Base-by-base conservation (phyloP, 176 grass and related monocot genomes). In the Eleusine indica region DNA sequence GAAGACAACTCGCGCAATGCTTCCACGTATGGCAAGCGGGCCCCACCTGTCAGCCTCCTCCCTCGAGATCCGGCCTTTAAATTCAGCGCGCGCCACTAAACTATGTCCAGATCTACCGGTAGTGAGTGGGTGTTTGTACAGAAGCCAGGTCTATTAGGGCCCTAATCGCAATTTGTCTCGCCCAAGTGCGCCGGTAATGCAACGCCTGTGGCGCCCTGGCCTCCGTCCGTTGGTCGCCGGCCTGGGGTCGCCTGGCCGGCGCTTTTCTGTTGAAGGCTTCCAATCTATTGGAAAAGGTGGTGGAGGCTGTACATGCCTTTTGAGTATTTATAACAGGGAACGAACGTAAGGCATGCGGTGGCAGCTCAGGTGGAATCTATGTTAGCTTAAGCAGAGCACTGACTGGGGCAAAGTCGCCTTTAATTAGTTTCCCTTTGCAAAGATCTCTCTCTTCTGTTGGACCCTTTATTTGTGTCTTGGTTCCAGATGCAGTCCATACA, bases 301-400 rank as follows among this genome's bases (percentile, higher is more conserved):
- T 57, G 65, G 71, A 77, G 18, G 65, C 44, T 85, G 87, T 89
- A 81, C 82, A 71, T 72, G 66, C 49, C 78, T 80, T 84, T 77
- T 43, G 9, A 81, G 64, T 76, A 65, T 82, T 82, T 57, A 43
- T 71, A 37, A 60, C 10, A 1, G 12, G 15, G 40, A 38, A 65
- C 44, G 76, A 68, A 39, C 16, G 39, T 30, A 80, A 66, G 38
- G 48, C 49, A 66, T 56, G 66, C 28, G 56, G 78, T 77, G 78
- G 56, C 7, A 15, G 66, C 17, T 86, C 83, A 82, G 71, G 78
- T 48, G 19, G 78, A 72, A 89, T 89, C 47, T 82, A 3, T 47
- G 73, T 52, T 62, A 30, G 70, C 66, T 80, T 85, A 57, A 64
- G 3, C 32, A 64, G 62, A 64, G 62, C 87, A 75, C 62, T 75